phyloP scores from a whole-genome alignment of 768 basidiomycete genomes.

The Mycena pura region DNA sequence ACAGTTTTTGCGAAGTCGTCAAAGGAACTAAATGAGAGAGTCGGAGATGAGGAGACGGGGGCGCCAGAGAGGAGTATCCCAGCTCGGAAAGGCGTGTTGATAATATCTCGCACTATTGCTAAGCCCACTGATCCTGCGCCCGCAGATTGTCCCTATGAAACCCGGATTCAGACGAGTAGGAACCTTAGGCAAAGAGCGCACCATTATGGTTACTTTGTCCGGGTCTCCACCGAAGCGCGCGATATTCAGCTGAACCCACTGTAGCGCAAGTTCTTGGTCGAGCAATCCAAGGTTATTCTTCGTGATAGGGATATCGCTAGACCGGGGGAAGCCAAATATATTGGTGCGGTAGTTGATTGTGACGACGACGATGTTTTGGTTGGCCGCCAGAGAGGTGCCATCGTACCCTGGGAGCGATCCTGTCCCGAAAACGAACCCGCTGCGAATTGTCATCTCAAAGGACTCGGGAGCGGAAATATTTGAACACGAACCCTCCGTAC shows the following conservation, averaged over 20 bases:
- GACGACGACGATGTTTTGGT: slow-evolving; percentile 14
- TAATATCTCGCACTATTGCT: slow-evolving; percentile 5
- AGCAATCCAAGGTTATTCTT: slow-evolving; percentile 16
- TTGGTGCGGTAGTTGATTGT: slow-evolving; percentile 17
- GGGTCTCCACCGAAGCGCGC: slow-evolving; percentile 52
- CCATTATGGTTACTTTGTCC: slow-evolving; percentile 36
- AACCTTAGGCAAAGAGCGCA: background rate
- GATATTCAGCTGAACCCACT: slow-evolving; percentile 53
- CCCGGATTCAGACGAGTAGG: too few relatives aligned
- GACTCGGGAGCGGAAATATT: background rate
- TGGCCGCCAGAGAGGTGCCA: slow-evolving; percentile 5
- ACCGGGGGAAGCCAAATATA: slow-evolving; percentile 13
- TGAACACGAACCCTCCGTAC: slow-evolving; percentile 14
- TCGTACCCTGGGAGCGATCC: slow-evolving; percentile 4
- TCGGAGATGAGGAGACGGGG: background rate
- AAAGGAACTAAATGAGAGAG: slow-evolving; percentile 5
- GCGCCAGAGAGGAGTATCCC: slow-evolving; percentile 11
- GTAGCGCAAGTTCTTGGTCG: slow-evolving; percentile 30
- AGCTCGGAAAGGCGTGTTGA: slow-evolving; percentile 1
- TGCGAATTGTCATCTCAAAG: background rate
- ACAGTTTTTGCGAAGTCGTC: slow-evolving; percentile 10
- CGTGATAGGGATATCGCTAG: background rate
- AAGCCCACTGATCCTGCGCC: background rate
- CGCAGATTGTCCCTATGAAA: slow-evolving; percentile 10
- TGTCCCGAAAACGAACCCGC: background rate